A percentile compares a stretch with the other conserved stretches of the same genome.
These are phyloP conservation scores for Blastobotrys serpentis DNA, from an alignment of 1,139 yeast species.

Conservation along the genomic window DNA sequence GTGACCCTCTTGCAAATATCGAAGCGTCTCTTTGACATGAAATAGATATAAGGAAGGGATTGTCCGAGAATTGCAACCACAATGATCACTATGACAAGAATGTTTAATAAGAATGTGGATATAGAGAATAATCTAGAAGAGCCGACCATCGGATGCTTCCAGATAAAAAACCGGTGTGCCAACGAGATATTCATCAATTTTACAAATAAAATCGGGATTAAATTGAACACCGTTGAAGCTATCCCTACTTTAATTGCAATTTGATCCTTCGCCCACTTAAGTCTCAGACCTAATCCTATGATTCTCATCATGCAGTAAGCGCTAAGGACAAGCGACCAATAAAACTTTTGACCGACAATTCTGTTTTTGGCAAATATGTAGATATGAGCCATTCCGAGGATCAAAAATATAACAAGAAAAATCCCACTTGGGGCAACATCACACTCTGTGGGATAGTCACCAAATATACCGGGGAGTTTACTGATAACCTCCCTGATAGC, in stretches of 20 bases:
- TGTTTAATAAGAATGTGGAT: constrained; percentile 53
- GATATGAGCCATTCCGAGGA: constrained; percentile 51
- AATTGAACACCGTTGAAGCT: constrained; percentile 57
- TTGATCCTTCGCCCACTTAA: constrained; percentile 56
- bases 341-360: constrained; percentile 64
- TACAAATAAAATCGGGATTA: constrained; percentile 46
- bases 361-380: constrained; percentile 52
- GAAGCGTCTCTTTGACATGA: constrained; percentile 48
- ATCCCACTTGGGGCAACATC: constrained; percentile 65
- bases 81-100: constrained; percentile 56
- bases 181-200: constrained; percentile 56
- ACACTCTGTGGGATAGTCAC: constrained; percentile 56
- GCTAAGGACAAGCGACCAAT: constrained; percentile 55
- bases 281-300: constrained; percentile 61
- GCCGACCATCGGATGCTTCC: constrained; percentile 82
- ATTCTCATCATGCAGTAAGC: constrained; percentile 53
- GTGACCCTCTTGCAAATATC: constrained; percentile 56
- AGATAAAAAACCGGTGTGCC: constrained; percentile 75
- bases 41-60: constrained; percentile 60
- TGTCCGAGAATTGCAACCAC: constrained; percentile 69
- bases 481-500: constrained; percentile 10
- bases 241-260: constrained; percentile 53
- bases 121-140: constrained; percentile 54
- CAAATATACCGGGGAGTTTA: constrained; percentile 56
- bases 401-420: constrained; percentile 54